Conservation (phyloP, 2,329 filamentous ascomycete species). For the Malbranchea cinnamomea region DNA sequence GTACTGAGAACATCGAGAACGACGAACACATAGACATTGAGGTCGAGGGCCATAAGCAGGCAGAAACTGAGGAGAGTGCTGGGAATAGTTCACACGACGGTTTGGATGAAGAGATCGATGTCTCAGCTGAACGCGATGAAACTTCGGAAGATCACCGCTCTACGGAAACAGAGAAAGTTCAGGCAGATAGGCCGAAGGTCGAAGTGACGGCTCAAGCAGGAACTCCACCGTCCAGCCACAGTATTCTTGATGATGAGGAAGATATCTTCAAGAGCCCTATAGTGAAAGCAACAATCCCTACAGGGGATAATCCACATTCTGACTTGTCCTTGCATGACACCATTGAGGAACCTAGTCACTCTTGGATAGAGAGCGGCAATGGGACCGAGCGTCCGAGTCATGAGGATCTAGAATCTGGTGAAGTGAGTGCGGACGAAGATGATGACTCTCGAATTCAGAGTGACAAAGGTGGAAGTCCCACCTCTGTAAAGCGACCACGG, state of each 20-base stretch:
- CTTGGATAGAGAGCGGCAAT: conserved; percentile 4
- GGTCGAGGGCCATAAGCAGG: conserved; percentile 2
- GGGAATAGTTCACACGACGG: no score
- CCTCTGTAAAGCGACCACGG: conserved; percentile 9
- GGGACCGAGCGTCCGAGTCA: conserved; percentile 10
- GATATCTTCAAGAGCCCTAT: conserved; percentile 17
- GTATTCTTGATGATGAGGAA: conserved; percentile 20
- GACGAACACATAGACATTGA: conserved; percentile 8
- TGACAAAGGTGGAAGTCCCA: conserved; percentile 12
- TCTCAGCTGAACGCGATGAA: not conserved
- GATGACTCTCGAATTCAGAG: conserved; percentile 25
- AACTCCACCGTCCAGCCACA: conserved; percentile 13
- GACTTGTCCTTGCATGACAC: conserved; percentile 3
- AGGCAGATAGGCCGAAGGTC: no score
- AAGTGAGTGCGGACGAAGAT: conserved; percentile 15
- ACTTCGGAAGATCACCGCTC: not conserved
- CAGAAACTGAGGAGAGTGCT: not conserved
- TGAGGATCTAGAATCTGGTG: conserved; percentile 11
- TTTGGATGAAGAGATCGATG: no score
- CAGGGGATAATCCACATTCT: conserved; percentile 5
- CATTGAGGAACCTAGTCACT: conserved; percentile 6
- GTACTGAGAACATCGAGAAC: conserved; percentile 9
- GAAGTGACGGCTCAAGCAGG: no score
- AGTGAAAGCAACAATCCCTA: conserved; percentile 4
- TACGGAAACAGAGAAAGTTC: not conserved